These are phyloP conservation scores for Glycine soja DNA, from an alignment of 306 rosid genomes.

Conservation along the genomic window DNA sequence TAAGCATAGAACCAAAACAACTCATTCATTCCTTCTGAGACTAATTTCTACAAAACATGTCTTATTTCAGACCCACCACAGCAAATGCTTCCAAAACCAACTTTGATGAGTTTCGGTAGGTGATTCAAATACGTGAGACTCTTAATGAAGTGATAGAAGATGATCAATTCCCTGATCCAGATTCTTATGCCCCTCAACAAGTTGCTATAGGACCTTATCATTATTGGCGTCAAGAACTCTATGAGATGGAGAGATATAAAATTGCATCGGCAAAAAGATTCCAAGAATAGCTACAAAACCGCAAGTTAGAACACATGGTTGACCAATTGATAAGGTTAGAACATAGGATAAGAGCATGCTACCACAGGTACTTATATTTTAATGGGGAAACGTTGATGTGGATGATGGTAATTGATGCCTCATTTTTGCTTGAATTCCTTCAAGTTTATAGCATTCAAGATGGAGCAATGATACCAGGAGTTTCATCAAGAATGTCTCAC, in stretches of 20 bases:
- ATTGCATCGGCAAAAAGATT: constrained; percentile 68
- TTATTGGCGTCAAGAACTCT: constrained; percentile 66
- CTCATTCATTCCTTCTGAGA: not conserved
- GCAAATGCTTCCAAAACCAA: constrained; percentile 48
- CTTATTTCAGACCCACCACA: constrained; percentile 26
- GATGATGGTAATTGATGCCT: constrained; percentile 84
- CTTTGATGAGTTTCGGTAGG: constrained; percentile 78
- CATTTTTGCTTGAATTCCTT: constrained; percentile 79
- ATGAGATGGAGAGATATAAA: constrained; percentile 78
- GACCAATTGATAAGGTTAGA: constrained; percentile 67
- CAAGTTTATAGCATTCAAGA: constrained; percentile 54
- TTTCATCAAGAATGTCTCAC: constrained; percentile 72
- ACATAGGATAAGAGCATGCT: constrained; percentile 60
- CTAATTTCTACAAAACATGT: constrained; percentile 40
- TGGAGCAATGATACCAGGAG: constrained; percentile 45
- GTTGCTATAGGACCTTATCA: constrained; percentile 91
- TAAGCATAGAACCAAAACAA: constrained; percentile 32
- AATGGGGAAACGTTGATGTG: constrained; percentile 74
- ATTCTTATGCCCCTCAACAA: constrained; percentile 78
- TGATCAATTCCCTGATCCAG: constrained; percentile 51
- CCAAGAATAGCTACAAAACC: constrained; percentile 60
- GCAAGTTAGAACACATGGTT: constrained; percentile 62
- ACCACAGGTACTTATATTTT: constrained; percentile 72
- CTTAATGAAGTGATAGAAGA: constrained; percentile 71
- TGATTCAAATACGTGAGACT: constrained; percentile 67